Evolutionary conservation across 306 rosid species (phyloP).

Genomic region (Vigna unguiculata): DNA sequence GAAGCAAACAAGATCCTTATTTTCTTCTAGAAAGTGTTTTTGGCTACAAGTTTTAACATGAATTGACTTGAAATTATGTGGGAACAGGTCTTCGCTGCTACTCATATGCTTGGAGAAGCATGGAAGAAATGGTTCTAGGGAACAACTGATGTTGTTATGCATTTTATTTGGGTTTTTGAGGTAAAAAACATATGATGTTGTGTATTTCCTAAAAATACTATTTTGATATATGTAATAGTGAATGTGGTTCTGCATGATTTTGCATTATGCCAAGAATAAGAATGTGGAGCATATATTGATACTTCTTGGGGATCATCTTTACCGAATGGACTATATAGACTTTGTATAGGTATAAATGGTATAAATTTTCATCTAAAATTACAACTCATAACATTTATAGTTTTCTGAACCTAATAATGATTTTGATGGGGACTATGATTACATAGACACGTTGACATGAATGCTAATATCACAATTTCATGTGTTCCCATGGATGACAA

Average conservation of each 20-base stretch:
- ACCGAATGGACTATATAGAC: conserved; percentile 88
- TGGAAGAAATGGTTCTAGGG: conserved; percentile 97
- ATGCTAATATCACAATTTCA: conserved; percentile 94
- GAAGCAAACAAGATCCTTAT: neutral
- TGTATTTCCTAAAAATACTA: neutral
- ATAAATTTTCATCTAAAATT: too few relatives aligned
- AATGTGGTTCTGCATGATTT: conserved; percentile 21
- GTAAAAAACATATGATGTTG: conserved; percentile 48
- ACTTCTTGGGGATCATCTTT: conserved; percentile 93
- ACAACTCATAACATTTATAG: neutral
- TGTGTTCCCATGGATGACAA: conserved; percentile 92
- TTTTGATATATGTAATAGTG: too few relatives aligned
- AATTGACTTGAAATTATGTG: conserved; percentile 37
- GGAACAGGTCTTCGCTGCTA: conserved; percentile 90
- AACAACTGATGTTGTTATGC: conserved; percentile 97
- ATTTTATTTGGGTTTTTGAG: conserved; percentile 93
- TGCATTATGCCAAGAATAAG: conserved; percentile 87
- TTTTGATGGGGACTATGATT: conserved; percentile 34
- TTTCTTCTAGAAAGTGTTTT: too few relatives aligned
- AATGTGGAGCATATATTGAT: conserved; percentile 86
- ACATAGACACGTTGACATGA: conserved; percentile 86
- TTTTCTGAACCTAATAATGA: conserved; percentile 26
- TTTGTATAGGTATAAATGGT: conserved; percentile 94
- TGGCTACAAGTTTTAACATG: conserved; percentile 25
- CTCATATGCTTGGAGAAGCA: conserved; percentile 87